These are phyloP conservation scores for Cryphonectria nitschkei DNA, from an alignment of 2,329 filamentous ascomycete genomes.

Conservation along the genomic window DNA sequence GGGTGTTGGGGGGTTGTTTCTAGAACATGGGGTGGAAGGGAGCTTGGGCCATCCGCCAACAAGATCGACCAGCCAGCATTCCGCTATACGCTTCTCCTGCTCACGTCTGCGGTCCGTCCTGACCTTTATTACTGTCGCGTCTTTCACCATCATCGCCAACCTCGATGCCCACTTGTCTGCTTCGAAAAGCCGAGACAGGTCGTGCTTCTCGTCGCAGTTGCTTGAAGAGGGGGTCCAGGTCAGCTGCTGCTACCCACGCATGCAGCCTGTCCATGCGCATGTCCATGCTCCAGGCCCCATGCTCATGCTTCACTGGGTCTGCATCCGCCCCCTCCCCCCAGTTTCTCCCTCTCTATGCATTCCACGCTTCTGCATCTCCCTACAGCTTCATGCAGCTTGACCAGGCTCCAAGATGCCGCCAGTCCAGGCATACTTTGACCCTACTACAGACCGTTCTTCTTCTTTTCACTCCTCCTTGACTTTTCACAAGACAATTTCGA, in stretches of 20 bases:
- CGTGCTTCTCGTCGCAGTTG: background rate
- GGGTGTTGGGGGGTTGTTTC: background rate
- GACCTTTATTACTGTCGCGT: background rate
- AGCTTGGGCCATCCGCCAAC: slow-evolving; percentile 6
- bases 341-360: background rate
- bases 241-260: background rate
- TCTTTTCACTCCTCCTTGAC: background rate
- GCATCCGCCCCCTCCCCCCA: background rate
- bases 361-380: background rate
- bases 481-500: background rate
- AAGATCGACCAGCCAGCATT: background rate
- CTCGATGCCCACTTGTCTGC: background rate
- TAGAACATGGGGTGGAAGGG: slow-evolving; percentile 10
- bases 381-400: slow-evolving; percentile 4
- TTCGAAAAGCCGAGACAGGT: background rate
- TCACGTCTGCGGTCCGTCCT: background rate
- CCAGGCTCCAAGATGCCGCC: background rate
- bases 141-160: background rate
- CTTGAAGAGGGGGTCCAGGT: background rate
- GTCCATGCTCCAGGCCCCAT: slow-evolving; percentile 3
- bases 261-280: background rate
- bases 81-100: background rate
- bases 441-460: no score
- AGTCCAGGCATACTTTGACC: background rate
- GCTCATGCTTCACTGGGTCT: background rate